phyloP scores from a whole-genome alignment of 805 yeast genomes.

The Wickerhamiella occidentalis region DNA sequence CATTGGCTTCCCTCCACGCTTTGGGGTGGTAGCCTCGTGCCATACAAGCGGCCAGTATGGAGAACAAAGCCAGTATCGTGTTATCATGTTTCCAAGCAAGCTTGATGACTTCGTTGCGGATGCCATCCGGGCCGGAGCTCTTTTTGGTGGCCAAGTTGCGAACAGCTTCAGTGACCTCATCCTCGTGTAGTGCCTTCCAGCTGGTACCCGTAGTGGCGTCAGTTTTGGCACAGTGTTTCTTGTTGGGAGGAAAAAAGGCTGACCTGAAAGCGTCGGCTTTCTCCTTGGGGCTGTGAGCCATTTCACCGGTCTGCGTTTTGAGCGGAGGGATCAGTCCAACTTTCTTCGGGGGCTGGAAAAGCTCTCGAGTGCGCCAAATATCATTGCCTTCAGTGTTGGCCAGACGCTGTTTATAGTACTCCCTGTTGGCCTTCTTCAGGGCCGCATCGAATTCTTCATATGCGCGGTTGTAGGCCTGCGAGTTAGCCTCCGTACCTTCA shows the following conservation, averaged over 20 bases:
- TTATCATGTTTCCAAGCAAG: not conserved
- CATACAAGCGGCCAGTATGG: not conserved
- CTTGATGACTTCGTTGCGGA: not conserved
- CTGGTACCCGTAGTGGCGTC: not conserved
- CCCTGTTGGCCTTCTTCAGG: not conserved
- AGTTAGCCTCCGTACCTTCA: not conserved
- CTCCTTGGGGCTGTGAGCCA: not conserved
- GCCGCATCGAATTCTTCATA: not conserved
- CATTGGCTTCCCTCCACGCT: not conserved
- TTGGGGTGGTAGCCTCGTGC: not conserved
- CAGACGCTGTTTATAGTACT: not conserved
- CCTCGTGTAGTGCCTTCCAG: not conserved
- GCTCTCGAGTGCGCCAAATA: not conserved
- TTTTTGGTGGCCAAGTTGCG: not conserved
- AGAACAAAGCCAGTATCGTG: not conserved
- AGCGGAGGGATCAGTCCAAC: not conserved
- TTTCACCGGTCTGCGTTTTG: not conserved
- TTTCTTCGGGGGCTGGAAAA: not conserved
- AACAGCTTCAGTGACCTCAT: not conserved
- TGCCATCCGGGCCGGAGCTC: not conserved
- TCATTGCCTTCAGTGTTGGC: not conserved
- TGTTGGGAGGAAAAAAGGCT: not conserved
- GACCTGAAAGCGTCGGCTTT: not conserved
- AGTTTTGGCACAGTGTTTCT: not conserved
- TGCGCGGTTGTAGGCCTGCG: not conserved